Base-by-base conservation (phyloP, 2,329 filamentous ascomycete genomes). In the Helicocarpus griseus region DNA sequence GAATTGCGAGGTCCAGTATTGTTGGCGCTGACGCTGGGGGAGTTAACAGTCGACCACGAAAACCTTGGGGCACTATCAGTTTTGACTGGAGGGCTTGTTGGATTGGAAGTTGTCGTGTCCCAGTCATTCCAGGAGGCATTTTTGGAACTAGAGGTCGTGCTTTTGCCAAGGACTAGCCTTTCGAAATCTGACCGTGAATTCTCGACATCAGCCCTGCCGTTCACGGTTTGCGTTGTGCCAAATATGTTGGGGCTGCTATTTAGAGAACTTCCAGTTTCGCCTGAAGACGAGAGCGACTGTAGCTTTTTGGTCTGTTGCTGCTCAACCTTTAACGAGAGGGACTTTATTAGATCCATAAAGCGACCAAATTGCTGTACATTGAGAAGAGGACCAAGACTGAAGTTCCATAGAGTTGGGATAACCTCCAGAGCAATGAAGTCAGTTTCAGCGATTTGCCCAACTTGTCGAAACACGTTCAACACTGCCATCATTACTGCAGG, bases 401-500 rank as follows among this genome's bases (percentile, higher is more conserved):
- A 96, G 57, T 72, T 81, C 93, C 93, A 98, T 1, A 98, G 73
- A 8, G 94, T 80, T 0, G 93, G 93, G 9, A 98, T 73, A 14
- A 95, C 82, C 51, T 97, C 91, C 72, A 93, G 83, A 11, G 93
- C 93, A 21, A 96, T 80, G 63, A 95, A 97, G 41, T 96, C 93
- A 2, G 85, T 80, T 63, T 97, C 93, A 4, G 86, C 90, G 19
- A 85, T 77, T 47, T 81, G 80, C 7, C 89, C 89, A 26, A 98
- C 85, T 46, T 95, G 86, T 47, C 80, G 81, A 57, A 97, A 82
- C 1, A 96, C 89, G 51, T 84, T 85, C 31, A 97, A 75, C 0
- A 89, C 86, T 5, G 91, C 90, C 76, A 97, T 86, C 87, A 97
- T 97, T 8, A 98, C 93, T 6, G 89, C 90, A 0, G 93, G 93